Conservation (phyloP, 202 grass and related monocot genomes). For the Setaria viridis region DNA sequence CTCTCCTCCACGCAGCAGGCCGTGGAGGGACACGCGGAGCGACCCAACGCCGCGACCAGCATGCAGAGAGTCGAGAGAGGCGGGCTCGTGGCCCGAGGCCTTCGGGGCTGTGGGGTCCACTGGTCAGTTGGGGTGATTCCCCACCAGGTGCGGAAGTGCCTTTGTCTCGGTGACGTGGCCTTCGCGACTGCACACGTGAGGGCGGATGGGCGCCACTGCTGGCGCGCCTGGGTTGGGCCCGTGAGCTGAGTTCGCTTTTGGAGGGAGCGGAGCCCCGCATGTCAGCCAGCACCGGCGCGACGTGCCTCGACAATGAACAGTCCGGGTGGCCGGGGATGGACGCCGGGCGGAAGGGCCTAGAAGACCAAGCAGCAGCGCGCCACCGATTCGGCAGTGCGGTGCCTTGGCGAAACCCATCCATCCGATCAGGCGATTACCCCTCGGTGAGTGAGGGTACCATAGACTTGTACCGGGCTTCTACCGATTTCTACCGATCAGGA, state of each 20-base stretch:
- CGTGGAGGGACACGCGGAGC: conserved; percentile 48
- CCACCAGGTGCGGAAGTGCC: neutral
- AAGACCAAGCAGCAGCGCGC: conserved; percentile 17
- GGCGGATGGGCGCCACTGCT: too few species aligned
- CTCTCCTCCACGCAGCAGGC: conserved; percentile 48
- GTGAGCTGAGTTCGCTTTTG: too few species aligned
- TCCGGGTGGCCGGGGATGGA: conserved; percentile 26
- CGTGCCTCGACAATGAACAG: neutral
- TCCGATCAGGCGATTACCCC: too few species aligned
- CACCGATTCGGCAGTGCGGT: too few species aligned
- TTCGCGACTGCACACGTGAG: conserved; percentile 37
- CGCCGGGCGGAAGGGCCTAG: conserved; percentile 23
- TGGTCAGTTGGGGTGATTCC: neutral
- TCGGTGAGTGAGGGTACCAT: too few species aligned
- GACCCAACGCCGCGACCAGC: conserved; percentile 34
- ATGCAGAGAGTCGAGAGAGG: conserved; percentile 27
- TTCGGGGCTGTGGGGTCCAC: neutral
- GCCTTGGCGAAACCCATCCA: too few species aligned
- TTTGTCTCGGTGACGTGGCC: conserved; percentile 25
- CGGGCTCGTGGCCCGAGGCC: conserved; percentile 15
- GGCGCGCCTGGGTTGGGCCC: neutral
- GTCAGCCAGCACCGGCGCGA: neutral
- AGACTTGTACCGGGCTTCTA: too few species aligned
- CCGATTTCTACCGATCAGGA: too few species aligned
- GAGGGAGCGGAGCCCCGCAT: neutral